Conservation (phyloP, 2,329 filamentous ascomycete genomes). For the Fulvia fulva region DNA sequence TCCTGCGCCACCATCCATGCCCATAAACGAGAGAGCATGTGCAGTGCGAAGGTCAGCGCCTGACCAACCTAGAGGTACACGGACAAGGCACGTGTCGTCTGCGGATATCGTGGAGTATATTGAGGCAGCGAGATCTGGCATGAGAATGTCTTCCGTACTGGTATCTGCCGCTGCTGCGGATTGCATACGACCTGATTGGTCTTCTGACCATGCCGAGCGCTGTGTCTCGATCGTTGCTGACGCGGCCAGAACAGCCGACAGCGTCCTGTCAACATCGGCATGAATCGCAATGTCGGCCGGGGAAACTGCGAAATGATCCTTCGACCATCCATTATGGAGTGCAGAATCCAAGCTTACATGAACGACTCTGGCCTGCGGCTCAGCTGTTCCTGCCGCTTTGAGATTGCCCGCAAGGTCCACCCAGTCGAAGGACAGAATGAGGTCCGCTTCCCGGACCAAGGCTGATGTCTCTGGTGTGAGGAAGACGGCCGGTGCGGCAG, state of each 20-base stretch:
- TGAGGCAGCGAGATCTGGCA: slow-evolving; percentile 14
- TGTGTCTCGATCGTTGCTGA: slow-evolving; percentile 3
- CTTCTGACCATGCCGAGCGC: slow-evolving; percentile 4
- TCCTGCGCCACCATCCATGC: slow-evolving; percentile 20
- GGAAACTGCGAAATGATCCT: slow-evolving; percentile 20
- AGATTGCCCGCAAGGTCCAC: slow-evolving; percentile 18
- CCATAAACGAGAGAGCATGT: slow-evolving; percentile 19
- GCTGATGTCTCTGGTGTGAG: slow-evolving; percentile 7
- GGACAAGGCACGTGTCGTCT: slow-evolving; percentile 16
- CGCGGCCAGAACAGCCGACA: slow-evolving; percentile 9
- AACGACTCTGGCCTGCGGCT: slow-evolving; percentile 9
- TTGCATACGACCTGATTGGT: too few relatives aligned
- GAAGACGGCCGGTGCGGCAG: slow-evolving; percentile 12
- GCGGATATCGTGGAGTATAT: slow-evolving; percentile 14
- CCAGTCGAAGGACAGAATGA: slow-evolving; percentile 23
- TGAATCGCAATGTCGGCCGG: slow-evolving; percentile 14
- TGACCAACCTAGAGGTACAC: slow-evolving; percentile 18
- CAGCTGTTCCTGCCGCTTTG: slow-evolving; percentile 8
- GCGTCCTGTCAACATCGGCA: slow-evolving; percentile 15
- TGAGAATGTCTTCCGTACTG: slow-evolving; percentile 12
- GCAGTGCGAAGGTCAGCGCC: slow-evolving; percentile 11
- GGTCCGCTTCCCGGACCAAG: slow-evolving; percentile 15
- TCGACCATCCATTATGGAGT: slow-evolving; percentile 22
- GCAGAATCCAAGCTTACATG: slow-evolving; percentile 16
- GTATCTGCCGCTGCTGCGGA: not conserved